phyloP scores from a whole-genome alignment of 345 rosid species.

The Citrus sp. region DNA sequence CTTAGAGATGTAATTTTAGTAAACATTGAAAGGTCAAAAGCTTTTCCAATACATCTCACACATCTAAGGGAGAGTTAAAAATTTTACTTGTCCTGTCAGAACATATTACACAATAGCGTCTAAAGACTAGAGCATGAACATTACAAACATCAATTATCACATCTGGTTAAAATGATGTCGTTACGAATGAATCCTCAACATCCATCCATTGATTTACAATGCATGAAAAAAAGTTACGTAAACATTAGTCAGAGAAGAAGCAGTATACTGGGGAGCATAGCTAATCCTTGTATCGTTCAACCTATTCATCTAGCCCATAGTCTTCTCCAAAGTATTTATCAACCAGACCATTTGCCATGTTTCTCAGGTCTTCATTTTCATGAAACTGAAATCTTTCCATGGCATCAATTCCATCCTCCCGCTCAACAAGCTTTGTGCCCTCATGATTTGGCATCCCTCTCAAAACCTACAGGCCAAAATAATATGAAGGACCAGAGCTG shows the following conservation, averaged over 20 bases:
- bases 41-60: background rate
- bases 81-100: background rate
- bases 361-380: conserved; percentile 88
- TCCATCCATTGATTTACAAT: background rate
- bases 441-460: conserved; percentile 91
- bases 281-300: background rate
- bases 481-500: background rate
- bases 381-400: conserved; percentile 97
- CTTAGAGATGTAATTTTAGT: background rate
- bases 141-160: background rate
- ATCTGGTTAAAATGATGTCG: too few relatives aligned
- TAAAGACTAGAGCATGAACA: background rate
- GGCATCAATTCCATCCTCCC: conserved; percentile 93
- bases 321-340: conserved; percentile 92
- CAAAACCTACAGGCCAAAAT: conserved; percentile 50
- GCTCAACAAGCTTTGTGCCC: conserved; percentile 85
- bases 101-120: background rate
- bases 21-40: background rate
- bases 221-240: background rate
- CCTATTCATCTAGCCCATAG: conserved; percentile 61
- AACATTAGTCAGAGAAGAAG: background rate
- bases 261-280: background rate
- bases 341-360: conserved; percentile 85
- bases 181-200: background rate
- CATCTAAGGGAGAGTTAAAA: background rate